Conservation (phyloP, 345 rosid species). For the Adansonia digitata region DNA sequence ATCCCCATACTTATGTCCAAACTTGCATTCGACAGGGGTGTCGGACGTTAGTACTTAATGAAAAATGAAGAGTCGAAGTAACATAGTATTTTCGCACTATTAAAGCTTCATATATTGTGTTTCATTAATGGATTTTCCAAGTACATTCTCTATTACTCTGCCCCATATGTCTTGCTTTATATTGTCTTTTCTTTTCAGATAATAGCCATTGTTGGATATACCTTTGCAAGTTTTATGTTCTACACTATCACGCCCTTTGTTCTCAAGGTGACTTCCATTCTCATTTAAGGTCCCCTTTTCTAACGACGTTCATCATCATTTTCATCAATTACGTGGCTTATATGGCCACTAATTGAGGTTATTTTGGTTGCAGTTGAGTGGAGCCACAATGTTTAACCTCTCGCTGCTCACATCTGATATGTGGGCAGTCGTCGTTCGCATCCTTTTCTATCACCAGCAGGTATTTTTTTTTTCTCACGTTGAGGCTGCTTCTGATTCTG, state of each 20-base stretch:
- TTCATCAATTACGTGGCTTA: too few species aligned
- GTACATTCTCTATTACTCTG: not conserved
- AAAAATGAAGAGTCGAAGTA: too few species aligned
- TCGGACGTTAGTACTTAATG: too few species aligned
- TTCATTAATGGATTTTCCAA: not conserved
- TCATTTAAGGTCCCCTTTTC: not conserved
- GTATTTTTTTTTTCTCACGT: slow-evolving; percentile 17
- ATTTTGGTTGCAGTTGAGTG: slow-evolving; percentile 37
- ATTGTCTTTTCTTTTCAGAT: slow-evolving; percentile 27
- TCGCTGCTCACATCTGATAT: slow-evolving; percentile 52
- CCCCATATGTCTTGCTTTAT: not conserved
- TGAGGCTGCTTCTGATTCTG: too few species aligned
- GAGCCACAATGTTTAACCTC: slow-evolving; percentile 54
- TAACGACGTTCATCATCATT: too few species aligned
- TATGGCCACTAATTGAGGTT: not conserved
- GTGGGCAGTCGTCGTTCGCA: slow-evolving; percentile 57
- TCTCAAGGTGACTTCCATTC: slow-evolving; percentile 35
- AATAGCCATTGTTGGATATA: slow-evolving; percentile 35
- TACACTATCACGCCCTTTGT: slow-evolving; percentile 43
- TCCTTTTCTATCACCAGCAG: slow-evolving; percentile 46
- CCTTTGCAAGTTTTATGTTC: slow-evolving; percentile 29
- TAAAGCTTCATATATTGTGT: not conserved
- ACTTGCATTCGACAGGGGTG: too few species aligned
- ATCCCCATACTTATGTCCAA: too few species aligned
- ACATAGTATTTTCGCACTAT: too few species aligned